Evolutionary conservation across 164 flowering plant genomes (phyloP), one percentile per base, ranked within the genome.

Genomic region (Protea cynaroides): DNA sequence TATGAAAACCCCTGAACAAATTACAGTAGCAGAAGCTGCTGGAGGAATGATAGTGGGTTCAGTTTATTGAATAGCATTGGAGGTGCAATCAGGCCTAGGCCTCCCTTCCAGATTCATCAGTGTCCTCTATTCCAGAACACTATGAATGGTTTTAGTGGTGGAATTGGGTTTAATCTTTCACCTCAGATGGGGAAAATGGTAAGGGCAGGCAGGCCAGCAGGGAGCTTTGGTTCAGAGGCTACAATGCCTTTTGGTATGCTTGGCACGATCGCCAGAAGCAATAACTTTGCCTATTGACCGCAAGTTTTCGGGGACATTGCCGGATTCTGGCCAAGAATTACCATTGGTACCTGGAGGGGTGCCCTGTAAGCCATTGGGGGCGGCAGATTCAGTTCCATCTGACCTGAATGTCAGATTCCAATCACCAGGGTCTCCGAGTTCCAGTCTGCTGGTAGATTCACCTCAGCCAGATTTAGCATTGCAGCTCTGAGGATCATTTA

Each of bases 391-490:
- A 21, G 78, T 71, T 55, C 84, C 86, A 14, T 83, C 88, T 0
- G 88, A 86, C 61, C 75, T 86, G 60, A 85, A 85, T 59, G 59
- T 83, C 25, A 67, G 77, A 43, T 85, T 79, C 65, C 83, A 82
- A 71, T 73, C 82, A 14, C 83, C 84, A 19, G 75, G 77, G 6
- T 83, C 86, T 46, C 86, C 86, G 19, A 67, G 70, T 63, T 75
- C 78, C 12, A 66, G 74, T 38, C 61, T 68, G 53, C 62, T 69
- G 55, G 75, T 73, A 19, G 86, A 85, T 56, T 69, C 86, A 4
- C 68, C 75, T 17, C 87, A 82, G 34, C 87, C 91, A 25, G 88
- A 86, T 70, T 78, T 84, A 65, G 95, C 84, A 34, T 77, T 84
- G 80, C 87, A 86, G 80, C 83, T 86, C 25, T 86, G 78, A 85